Conservation (phyloP, 441 rosid species). For the Eruca vesicaria region DNA sequence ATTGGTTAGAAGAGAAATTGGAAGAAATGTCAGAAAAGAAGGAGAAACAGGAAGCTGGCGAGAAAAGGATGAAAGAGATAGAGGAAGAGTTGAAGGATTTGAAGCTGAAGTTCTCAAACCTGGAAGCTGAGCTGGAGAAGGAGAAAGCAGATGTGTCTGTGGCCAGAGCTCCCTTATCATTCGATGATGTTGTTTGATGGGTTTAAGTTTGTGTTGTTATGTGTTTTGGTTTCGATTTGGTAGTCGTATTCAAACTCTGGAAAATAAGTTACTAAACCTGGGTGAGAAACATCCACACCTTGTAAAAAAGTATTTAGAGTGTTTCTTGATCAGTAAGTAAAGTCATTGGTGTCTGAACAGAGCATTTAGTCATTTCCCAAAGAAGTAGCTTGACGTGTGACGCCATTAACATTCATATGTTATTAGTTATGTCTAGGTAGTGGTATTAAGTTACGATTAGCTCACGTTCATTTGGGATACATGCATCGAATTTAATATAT, state of each 20-base stretch:
- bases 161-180: background rate
- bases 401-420: background rate
- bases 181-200: constrained; percentile 6
- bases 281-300: no score
- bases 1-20: constrained; percentile 22
- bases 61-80: background rate
- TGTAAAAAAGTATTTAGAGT: no score
- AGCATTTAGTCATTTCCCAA: constrained; percentile 9
- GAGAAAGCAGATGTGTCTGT: background rate
- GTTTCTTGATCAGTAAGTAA: no score
- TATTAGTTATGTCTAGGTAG: background rate
- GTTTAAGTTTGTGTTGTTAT: background rate
- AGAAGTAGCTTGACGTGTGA: constrained; percentile 30
- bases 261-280: no score
- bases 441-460: constrained; percentile 5
- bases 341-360: background rate
- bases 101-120: background rate
- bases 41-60: background rate
- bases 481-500: constrained; percentile 14
- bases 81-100: background rate
- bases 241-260: no score
- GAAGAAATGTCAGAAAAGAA: background rate
- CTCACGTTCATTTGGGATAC: constrained; percentile 10
- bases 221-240: background rate
- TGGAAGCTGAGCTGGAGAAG: background rate